Evolutionary conservation across 371 early-diverging fungal genomes (phyloP).

Genomic region (Caulochytrium protostelioides): DNA sequence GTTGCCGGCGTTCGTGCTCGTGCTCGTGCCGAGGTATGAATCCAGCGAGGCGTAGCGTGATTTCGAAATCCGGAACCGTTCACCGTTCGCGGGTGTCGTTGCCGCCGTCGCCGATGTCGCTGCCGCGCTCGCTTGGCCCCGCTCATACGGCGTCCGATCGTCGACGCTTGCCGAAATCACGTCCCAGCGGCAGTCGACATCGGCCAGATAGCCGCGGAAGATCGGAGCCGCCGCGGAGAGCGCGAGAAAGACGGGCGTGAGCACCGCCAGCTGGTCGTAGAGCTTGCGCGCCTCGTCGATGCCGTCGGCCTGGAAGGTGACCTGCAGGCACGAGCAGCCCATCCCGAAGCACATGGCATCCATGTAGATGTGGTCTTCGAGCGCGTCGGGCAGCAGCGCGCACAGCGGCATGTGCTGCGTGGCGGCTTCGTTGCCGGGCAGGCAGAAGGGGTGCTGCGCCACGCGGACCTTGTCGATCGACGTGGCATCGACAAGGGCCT

Average conservation of each 20-base stretch:
- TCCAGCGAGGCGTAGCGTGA: slow-evolving; percentile 94
- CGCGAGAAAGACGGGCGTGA: slow-evolving; percentile 89
- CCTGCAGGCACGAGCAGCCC: slow-evolving; percentile 97
- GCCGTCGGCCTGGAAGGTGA: slow-evolving; percentile 95
- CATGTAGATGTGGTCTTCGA: slow-evolving; percentile 86
- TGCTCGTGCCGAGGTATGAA: slow-evolving; percentile 72
- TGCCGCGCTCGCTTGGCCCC: too few species aligned
- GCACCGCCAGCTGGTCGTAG: slow-evolving; percentile 86
- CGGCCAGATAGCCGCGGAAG: slow-evolving; percentile 81
- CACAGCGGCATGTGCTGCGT: too few species aligned
- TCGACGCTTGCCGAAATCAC: slow-evolving; percentile 88
- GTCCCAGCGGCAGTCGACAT: slow-evolving; percentile 96
- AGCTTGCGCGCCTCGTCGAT: slow-evolving; percentile 78
- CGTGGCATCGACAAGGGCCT: too few species aligned
- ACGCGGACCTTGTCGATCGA: too few species aligned
- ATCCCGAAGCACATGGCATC: slow-evolving; percentile 99
- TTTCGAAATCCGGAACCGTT: slow-evolving; percentile 47
- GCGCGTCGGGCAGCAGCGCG: slow-evolving; percentile 28
- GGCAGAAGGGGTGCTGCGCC: too few species aligned
- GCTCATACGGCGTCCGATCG: too few species aligned
- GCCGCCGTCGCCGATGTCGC: too few species aligned
- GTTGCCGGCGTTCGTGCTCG: too few species aligned
- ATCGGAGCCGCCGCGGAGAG: slow-evolving; percentile 88
- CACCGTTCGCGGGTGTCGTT: too few species aligned
- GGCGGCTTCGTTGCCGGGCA: too few species aligned